Evolutionary conservation across 441 rosid species (phyloP).

Genomic region (Erodium moschatum): DNA sequence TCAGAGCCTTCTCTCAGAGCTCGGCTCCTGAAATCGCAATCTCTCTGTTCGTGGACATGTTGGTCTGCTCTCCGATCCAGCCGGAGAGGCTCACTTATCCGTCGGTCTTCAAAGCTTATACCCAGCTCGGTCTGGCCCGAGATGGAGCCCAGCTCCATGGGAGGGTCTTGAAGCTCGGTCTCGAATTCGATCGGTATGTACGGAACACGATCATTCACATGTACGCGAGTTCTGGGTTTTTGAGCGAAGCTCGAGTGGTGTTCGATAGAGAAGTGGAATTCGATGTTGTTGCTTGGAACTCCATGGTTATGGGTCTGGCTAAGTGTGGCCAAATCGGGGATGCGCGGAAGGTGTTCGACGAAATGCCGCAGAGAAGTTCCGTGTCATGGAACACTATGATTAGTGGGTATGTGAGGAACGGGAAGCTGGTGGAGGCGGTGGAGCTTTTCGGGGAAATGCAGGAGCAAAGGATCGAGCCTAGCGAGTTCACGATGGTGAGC

Average conservation of each 20-base stretch:
- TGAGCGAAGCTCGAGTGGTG: conserved; percentile 41
- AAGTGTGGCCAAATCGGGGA: conserved; percentile 46
- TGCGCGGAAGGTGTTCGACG: conserved; percentile 44
- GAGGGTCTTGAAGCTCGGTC: conserved; percentile 53
- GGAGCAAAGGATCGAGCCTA: conserved; percentile 34
- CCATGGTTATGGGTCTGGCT: conserved; percentile 53
- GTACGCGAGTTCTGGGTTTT: conserved; percentile 52
- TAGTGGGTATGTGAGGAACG: conserved; percentile 63
- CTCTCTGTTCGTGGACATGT: conserved; percentile 47
- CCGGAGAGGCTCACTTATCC: conserved; percentile 72
- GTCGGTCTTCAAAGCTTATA: conserved; percentile 65
- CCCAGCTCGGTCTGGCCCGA: conserved; percentile 40
- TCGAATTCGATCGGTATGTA: conserved; percentile 48
- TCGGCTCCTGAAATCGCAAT: conserved; percentile 46
- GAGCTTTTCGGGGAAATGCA: conserved; percentile 57
- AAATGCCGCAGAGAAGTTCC: conserved; percentile 36
- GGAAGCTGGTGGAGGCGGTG: conserved; percentile 46
- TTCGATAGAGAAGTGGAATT: conserved; percentile 29
- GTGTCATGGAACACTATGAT: conserved; percentile 68
- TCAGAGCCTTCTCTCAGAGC: conserved; percentile 67
- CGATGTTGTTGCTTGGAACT: conserved; percentile 67
- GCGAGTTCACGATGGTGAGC: conserved; percentile 69
- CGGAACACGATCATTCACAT: conserved; percentile 47
- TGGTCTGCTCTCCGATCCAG: conserved; percentile 29
- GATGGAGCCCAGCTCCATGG: conserved; percentile 66